Evolutionary conservation across 1,139 yeast genomes (phyloP), one percentile per base, ranked within the genome.

Genomic region (Yamadazyma aaseri): DNA sequence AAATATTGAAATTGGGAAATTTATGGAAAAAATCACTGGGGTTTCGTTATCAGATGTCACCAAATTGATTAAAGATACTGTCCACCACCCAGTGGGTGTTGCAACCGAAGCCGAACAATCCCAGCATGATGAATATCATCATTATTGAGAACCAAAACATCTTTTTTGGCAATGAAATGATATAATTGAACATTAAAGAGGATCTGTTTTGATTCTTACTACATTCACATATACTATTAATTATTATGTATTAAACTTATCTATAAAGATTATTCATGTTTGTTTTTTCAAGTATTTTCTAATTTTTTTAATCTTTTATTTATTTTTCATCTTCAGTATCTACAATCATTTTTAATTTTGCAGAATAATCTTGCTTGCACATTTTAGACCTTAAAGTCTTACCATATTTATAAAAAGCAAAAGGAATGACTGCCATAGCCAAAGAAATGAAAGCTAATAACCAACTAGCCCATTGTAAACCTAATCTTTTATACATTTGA

Each of bases 381-480:
- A 81, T 55, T 47, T 68, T 81, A 20, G 71, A 74, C 65, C 96
- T 76, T 43, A 86, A 65, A 0, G 50, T 39, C 26, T 71, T 76
- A 43, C 96, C 96, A 59, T 65, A 85, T 48, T 65, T 73, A 65
- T 82, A 84, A 53, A 89, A 86, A 8, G 76, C 73, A 54, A 81
- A 83, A 11, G 97, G 97, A 44, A 89, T 76, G n/a, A 76, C 60
- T 42, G 86, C 72, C 95, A 87, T 86, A 1, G 84, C 94, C 40
- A 86, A 71, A 8, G 94, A 77, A 46, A 89, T 75, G 51, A 87
- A 87, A 0, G 95, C 96, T 50, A 89, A 66, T 39, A 87, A 62
- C 76, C 86, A 83, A 45, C 85, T 76, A 13, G 94, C 95, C 94
- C 95, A 85, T 47, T 81, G 81, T 31, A 81, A 67, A 3, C 94